Evolutionary conservation across 2,329 filamentous ascomycete genomes (phyloP).

Genomic region (Fusarium verrucosum): DNA sequence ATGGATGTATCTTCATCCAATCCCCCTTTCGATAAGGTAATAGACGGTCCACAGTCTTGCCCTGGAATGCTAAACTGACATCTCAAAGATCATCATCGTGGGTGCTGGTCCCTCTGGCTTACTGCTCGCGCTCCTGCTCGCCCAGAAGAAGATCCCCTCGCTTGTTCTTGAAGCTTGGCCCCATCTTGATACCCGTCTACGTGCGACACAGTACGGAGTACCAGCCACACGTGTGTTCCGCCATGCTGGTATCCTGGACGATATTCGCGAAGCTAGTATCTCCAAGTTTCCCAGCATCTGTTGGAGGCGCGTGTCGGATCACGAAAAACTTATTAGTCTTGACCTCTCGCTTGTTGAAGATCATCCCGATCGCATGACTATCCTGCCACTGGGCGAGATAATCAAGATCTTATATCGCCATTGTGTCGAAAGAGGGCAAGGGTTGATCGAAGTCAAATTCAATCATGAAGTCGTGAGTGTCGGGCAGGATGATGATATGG

Average conservation of each 20-base stretch:
- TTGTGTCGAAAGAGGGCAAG: neutral
- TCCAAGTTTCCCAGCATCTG: neutral
- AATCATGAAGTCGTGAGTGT: neutral
- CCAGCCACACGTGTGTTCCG: constrained; percentile 3
- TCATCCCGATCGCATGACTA: constrained; percentile 7
- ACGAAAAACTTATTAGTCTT: constrained; percentile 1
- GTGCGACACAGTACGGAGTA: constrained; percentile 6
- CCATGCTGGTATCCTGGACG: neutral
- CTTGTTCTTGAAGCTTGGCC: neutral
- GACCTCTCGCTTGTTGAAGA: constrained; percentile 4
- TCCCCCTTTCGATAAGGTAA: neutral
- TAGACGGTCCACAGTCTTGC: fast-evolving
- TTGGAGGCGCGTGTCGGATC: constrained; percentile 3
- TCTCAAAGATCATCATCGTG: neutral
- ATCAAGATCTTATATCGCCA: neutral
- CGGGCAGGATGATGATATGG: neutral
- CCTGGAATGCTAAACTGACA: neutral
- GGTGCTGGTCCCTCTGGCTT: neutral
- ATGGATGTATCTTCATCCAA: neutral
- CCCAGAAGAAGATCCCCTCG: neutral
- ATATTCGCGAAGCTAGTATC: constrained; percentile 2
- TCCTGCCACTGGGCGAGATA: neutral
- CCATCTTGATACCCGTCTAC: neutral
- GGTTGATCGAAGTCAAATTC: neutral
- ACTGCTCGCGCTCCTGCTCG: neutral